phyloP scores from a whole-genome alignment of 139 green algal species.

The Volvox africanus region DNA sequence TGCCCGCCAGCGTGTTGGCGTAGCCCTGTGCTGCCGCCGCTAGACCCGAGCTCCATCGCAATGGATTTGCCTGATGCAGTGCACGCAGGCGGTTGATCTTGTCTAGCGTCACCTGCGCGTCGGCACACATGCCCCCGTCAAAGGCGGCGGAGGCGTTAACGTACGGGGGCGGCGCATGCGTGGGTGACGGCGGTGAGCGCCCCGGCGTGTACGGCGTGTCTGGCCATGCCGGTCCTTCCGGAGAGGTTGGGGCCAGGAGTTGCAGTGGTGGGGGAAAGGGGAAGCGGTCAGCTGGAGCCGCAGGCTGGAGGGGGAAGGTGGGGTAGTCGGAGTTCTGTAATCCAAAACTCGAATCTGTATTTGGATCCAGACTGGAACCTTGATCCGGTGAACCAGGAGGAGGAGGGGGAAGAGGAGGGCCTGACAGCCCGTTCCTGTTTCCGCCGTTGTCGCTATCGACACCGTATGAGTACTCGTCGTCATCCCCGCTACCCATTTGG shows the following conservation, averaged over 20 bases:
- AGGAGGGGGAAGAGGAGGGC: background rate
- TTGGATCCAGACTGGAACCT: background rate
- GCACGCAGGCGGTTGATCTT: background rate
- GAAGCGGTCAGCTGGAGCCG: background rate
- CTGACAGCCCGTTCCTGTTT: background rate
- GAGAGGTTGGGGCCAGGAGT: background rate
- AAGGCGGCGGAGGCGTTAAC: background rate
- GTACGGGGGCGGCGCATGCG: background rate
- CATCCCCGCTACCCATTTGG: background rate
- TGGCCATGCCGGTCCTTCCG: background rate
- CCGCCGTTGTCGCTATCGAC: background rate
- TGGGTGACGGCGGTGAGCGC: background rate
- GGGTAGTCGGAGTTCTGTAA: background rate
- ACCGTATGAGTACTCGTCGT: background rate
- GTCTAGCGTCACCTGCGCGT: conserved; percentile 3
- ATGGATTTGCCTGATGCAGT: background rate
- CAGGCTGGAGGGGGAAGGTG: background rate
- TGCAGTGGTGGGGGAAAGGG: background rate
- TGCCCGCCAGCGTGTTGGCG: background rate
- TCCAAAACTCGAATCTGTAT: background rate
- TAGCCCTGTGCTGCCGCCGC: conserved; percentile 6
- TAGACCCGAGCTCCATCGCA: background rate
- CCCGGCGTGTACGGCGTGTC: background rate
- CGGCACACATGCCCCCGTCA: background rate
- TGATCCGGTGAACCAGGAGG: background rate